Conservation (phyloP, 106 monocot genomes). For the Acorus calamus region DNA sequence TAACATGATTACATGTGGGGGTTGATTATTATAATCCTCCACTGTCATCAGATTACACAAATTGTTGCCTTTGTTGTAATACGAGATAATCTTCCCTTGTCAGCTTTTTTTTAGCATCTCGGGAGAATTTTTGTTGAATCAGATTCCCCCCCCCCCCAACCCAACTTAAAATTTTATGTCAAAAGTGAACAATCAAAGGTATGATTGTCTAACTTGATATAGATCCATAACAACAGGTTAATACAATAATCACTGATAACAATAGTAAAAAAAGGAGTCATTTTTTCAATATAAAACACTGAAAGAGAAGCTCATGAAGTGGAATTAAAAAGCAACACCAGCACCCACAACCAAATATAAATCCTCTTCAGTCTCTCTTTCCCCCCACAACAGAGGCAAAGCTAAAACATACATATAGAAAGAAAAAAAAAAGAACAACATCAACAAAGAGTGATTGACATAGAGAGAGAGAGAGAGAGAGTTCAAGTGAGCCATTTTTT, state of each 20-base stretch:
- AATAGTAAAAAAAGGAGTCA: not conserved
- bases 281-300: constrained; percentile 11
- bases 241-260: not conserved
- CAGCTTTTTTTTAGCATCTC: constrained; percentile 9
- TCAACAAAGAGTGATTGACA: constrained; percentile 3
- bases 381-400: constrained; percentile 1
- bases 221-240: too few relatives aligned
- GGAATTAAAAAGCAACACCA: constrained; percentile 28
- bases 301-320: constrained; percentile 18
- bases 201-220: too few relatives aligned
- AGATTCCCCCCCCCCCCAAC: too few relatives aligned
- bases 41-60: not conserved
- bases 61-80: not conserved
- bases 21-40: not conserved
- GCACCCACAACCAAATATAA: constrained; percentile 10
- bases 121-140: not conserved
- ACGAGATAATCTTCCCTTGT: constrained; percentile 6
- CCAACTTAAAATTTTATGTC: too few relatives aligned
- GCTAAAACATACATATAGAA: not conserved
- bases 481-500: not conserved
- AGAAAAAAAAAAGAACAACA: not conserved
- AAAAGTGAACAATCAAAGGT: too few relatives aligned
- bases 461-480: not conserved
- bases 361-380: not conserved
- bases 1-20: not conserved